A percentile compares a stretch with the other conserved stretches of the same genome.
Conservation (phyloP, 2,329 filamentous ascomycete genomes). For the Cladosporium sp. region DNA sequence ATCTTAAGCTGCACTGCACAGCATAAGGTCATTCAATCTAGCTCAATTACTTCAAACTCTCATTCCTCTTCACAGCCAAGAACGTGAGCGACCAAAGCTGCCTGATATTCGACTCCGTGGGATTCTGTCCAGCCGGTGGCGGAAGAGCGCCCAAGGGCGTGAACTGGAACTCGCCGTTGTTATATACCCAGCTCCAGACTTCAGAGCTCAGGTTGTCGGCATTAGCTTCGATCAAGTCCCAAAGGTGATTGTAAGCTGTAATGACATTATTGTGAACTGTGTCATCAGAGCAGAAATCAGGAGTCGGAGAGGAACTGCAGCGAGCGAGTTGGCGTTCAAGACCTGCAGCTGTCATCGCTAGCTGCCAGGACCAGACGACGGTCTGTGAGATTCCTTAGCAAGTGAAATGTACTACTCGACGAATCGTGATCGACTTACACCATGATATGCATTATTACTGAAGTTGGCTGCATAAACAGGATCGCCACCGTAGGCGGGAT, state of each 20-base stretch:
- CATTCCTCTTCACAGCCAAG: conserved; percentile 46
- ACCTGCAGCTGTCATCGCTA: conserved; percentile 60
- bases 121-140: conserved; percentile 40
- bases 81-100: conserved; percentile 59
- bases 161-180: conserved; percentile 44
- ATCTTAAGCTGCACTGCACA: too few relatives aligned
- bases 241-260: conserved; percentile 56
- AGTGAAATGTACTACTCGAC: background rate
- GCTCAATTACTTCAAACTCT: background rate
- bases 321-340: conserved; percentile 54
- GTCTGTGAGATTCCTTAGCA: conserved; percentile 31
- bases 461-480: conserved; percentile 48
- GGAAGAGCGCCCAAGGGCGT: conserved; percentile 50
- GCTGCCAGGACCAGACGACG: conserved; percentile 62
- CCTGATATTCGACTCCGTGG: conserved; percentile 50
- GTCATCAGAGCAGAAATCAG: conserved; percentile 49
- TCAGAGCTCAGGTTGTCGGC: conserved; percentile 50
- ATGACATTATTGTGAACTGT: conserved; percentile 39
- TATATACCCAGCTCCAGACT: conserved; percentile 61
- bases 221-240: conserved; percentile 59
- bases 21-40: too few relatives aligned
- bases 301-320: conserved; percentile 37
- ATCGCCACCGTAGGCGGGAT: conserved; percentile 54
- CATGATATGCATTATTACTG: conserved; percentile 58
- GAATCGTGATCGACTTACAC: conserved; percentile 21